phyloP scores from a whole-genome alignment of 495 filamentous ascomycete species.

The Elasticomyces elasticus region DNA sequence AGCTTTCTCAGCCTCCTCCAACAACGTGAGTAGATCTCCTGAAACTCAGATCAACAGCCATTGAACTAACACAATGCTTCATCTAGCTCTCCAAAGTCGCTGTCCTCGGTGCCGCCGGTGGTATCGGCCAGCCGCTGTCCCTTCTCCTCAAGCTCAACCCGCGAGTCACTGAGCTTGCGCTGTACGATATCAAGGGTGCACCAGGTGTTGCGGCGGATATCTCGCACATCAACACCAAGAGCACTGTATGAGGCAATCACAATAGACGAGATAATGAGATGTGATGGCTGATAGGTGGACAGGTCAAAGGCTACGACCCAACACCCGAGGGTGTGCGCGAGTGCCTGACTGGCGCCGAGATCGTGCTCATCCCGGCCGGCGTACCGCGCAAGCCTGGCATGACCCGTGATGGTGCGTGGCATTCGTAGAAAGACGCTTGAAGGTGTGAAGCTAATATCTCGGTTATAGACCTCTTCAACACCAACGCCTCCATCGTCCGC shows the following conservation, averaged over 20 bases:
- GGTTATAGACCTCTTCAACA: constrained; percentile 86
- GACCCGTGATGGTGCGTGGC: constrained; percentile 72
- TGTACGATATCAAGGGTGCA: constrained; percentile 92
- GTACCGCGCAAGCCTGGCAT: constrained; percentile 99
- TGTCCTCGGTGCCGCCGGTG: constrained; percentile 90
- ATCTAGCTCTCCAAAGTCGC: constrained; percentile 86
- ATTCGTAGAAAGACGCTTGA: not conserved
- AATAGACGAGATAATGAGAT: not conserved
- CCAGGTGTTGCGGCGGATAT: constrained; percentile 98
- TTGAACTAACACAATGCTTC: not conserved
- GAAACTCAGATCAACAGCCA: not conserved
- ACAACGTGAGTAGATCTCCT: constrained; percentile 56
- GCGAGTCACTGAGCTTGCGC: constrained; percentile 76
- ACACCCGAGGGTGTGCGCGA: constrained; percentile 62
- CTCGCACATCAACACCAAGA: constrained; percentile 98
- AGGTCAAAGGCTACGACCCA: constrained; percentile 78
- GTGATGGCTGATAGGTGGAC: not conserved
- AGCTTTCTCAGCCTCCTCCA: constrained; percentile 85
- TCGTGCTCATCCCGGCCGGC: constrained; percentile 95
- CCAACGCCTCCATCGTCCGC: constrained; percentile 97
- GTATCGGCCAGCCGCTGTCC: constrained; percentile 96
- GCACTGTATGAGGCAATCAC: constrained; percentile 39
- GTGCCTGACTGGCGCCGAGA: constrained; percentile 73
- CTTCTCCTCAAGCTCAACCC: constrained; percentile 98
- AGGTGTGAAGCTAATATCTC: not conserved